Evolutionary conservation across 1,139 yeast species (phyloP), one percentile per base, ranked within the genome.

Genomic region (Spencermartinsiella ligniputridi): DNA sequence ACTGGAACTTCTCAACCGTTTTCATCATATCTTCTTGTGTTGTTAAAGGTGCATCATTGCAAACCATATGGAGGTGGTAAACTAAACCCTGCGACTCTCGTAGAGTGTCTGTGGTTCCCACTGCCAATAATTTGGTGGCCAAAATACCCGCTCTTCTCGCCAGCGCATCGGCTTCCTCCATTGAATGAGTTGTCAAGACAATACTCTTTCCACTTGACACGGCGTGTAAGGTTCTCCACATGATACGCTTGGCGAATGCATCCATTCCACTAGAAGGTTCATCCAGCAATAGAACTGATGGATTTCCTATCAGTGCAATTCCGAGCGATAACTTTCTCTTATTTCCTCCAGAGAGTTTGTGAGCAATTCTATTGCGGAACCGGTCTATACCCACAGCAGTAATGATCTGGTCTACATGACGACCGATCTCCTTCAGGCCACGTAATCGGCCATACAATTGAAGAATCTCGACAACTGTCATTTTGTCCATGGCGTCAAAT

Each of bases 281-380:
- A 78, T 89, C 97, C 69, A 89, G 81, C 68, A 89, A 78, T 71
- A 89, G 78, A 65, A 89, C 90, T 46, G 81, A 78, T 0, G 95
- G 94, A 74, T 89, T 95, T 75, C 85, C 88, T 75, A 88, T 84
- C 65, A 89, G 92, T 61, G 97, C 96, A 75, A 95, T 84, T 55
- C 95, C 97, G 64, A 89, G 78, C 64, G 96, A 96, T 72, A 89
- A 78, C 74, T 89, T 89, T 88, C 92, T 85, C 78, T 88, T 87
- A 90, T 96, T 89, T 77, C 97, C 97, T 76, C 97, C 97, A 63
- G 96, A 88, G 60, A 89, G 78, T 57, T 64, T 61, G 41, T 55
- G 52, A 2, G 68, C 68, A 52, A 62, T 56, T 16, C 68, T 57
- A 4, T 49, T 47, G 12, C 59, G 42, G 54, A 66, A 66, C 25